A percentile compares a stretch with the other conserved stretches of the same genome.
Conservation (phyloP, 1,284 basidiomycete genomes). For the Trichosporon asahii region DNA sequence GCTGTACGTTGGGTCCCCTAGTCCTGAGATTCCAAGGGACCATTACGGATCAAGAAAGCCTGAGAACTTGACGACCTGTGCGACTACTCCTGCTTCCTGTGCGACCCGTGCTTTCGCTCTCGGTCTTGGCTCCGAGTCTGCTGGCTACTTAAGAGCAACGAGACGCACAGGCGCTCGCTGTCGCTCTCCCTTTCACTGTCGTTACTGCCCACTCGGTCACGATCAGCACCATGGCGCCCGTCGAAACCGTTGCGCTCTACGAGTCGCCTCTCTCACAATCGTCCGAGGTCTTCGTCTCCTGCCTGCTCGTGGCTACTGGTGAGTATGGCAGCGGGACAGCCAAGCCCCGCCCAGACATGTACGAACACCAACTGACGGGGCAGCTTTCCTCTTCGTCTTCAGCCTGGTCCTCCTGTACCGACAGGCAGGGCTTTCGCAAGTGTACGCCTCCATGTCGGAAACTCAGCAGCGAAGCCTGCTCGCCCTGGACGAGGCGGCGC, state of each 20-base stretch:
- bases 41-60: not conserved
- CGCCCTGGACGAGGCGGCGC: not conserved
- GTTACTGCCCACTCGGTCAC: not conserved
- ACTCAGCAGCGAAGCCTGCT: not conserved
- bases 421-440: not conserved
- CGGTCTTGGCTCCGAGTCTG: not conserved
- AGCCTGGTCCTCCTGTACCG: slow-evolving; percentile 2
- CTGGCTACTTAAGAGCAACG: not conserved
- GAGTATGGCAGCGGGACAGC: not conserved
- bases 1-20: not conserved
- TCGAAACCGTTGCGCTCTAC: not conserved
- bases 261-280: not conserved
- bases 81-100: no score
- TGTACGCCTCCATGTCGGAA: not conserved
- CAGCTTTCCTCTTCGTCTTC: not conserved
- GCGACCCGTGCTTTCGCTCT: no score
- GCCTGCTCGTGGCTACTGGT: not conserved
- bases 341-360: not conserved
- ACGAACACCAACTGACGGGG: not conserved
- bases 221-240: not conserved
- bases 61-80: not conserved
- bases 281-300: slow-evolving; percentile 1
- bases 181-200: not conserved
- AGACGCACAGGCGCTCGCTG: not conserved
- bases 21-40: not conserved